Conservation (phyloP, 2,329 filamentous ascomycete species). For the Chaetomium sp. region DNA sequence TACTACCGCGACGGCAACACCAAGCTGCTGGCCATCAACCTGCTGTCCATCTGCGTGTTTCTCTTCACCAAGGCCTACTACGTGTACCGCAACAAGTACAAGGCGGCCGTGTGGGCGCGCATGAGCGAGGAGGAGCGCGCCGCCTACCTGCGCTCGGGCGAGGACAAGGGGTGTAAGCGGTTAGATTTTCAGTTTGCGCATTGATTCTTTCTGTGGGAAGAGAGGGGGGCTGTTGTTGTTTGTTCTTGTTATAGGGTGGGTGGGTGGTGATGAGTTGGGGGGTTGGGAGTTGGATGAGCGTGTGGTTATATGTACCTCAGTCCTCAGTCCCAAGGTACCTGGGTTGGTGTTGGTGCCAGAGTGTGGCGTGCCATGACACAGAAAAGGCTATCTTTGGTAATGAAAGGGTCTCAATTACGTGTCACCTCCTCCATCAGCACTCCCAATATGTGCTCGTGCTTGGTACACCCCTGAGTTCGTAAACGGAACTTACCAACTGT, state of each 20-base stretch:
- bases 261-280: neutral
- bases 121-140: constrained; percentile 52
- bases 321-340: too few species aligned
- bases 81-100: constrained; percentile 50
- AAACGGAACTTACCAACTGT: too few species aligned
- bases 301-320: too few species aligned
- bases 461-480: too few species aligned
- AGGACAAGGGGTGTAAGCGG: constrained; percentile 48
- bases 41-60: constrained; percentile 54
- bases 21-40: constrained; percentile 53
- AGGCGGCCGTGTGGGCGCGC: constrained; percentile 50
- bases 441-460: too few species aligned
- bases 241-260: neutral
- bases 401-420: too few species aligned
- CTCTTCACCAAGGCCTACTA: constrained; percentile 57
- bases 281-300: too few species aligned
- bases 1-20: constrained; percentile 58
- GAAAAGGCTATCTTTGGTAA: too few species aligned
- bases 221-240: neutral
- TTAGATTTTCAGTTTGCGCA: constrained; percentile 49
- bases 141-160: constrained; percentile 50
- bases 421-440: too few species aligned
- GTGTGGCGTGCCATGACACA: too few species aligned
- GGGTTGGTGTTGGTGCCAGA: too few species aligned
- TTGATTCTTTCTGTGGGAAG: too few species aligned